A percentile compares a stretch with the other conserved stretches of the same genome.
phyloP scores from a whole-genome alignment of 768 basidiomycete genomes.

The Russula sp. region DNA sequence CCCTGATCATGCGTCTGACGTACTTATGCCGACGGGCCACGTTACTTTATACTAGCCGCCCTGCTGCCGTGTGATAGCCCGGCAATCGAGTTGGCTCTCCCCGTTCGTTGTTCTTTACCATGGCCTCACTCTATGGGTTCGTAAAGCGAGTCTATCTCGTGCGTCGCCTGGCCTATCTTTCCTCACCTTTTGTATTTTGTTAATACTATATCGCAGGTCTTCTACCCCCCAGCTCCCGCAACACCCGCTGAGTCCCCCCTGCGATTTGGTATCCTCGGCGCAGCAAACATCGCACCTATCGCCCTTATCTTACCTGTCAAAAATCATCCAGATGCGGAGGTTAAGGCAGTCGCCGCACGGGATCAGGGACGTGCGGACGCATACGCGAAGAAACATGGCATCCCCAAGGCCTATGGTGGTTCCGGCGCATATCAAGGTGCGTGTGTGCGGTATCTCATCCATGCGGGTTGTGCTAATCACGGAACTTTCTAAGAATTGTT shows the following conservation, averaged over 20 bases:
- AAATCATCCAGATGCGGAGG: conserved; percentile 47
- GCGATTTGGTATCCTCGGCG: conserved; percentile 42
- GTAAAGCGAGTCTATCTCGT: conserved; percentile 5
- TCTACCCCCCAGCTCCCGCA: conserved; percentile 1
- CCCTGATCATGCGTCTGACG: too few species aligned
- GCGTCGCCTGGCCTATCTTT: background rate
- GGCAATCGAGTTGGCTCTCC: too few species aligned
- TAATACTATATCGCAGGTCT: background rate
- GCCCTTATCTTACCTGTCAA: conserved; percentile 45
- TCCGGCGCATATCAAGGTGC: conserved; percentile 45
- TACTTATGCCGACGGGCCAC: too few species aligned
- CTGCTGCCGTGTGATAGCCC: too few species aligned
- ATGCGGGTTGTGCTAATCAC: background rate
- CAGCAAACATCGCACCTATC: conserved; percentile 46
- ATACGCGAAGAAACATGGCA: conserved; percentile 48
- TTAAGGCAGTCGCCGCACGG: conserved; percentile 56
- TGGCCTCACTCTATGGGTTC: conserved; percentile 13
- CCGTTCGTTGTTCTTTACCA: background rate
- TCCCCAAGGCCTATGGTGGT: conserved; percentile 46
- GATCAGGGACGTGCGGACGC: conserved; percentile 37
- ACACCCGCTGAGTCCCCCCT: conserved; percentile 21
- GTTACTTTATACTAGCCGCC: too few species aligned
- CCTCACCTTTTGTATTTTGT: background rate
- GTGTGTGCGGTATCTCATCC: background rate
- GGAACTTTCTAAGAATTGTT: conserved; percentile 38